Percentiles rank a stretch among this genome's conserved stretches.
phyloP scores from a whole-genome alignment of 805 yeast genomes.

The Komagataella kurtzmanii region DNA sequence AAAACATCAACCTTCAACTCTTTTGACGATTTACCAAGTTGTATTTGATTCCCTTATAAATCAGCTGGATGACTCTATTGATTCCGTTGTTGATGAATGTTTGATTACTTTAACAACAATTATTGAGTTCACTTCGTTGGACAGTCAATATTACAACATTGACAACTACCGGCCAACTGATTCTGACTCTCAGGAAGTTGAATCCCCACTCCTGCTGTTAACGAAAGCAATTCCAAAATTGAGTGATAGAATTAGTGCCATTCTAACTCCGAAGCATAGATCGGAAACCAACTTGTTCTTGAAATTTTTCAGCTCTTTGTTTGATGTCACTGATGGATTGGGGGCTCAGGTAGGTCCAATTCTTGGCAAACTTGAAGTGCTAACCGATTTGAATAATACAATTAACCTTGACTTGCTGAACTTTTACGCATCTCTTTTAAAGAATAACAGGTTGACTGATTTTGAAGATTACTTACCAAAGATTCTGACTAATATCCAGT shows the following conservation, averaged over 20 bases:
- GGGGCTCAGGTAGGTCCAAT: constrained; percentile 8
- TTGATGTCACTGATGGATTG: constrained; percentile 13
- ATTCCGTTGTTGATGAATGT: constrained; percentile 8
- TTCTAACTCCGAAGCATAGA: constrained; percentile 6
- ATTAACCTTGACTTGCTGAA: constrained; percentile 19
- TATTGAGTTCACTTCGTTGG: constrained; percentile 16
- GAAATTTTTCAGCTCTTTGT: constrained; percentile 12
- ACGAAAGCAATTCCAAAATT: not conserved
- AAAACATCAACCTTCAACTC: constrained; percentile 18
- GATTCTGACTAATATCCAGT: constrained; percentile 9
- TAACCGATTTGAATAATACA: constrained; percentile 11
- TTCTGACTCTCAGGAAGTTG: constrained; percentile 1
- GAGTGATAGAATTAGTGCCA: not conserved
- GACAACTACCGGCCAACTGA: constrained; percentile 12
- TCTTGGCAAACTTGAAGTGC: constrained; percentile 7
- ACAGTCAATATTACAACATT: constrained; percentile 18
- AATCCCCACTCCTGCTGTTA: not conserved
- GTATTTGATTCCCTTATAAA: not conserved
- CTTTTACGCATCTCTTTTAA: constrained; percentile 21
- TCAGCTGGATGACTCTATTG: not conserved
- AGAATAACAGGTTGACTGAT: constrained; percentile 15
- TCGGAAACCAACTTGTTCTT: constrained; percentile 7
- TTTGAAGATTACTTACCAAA: constrained; percentile 14
- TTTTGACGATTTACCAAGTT: not conserved
- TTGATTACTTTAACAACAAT: constrained; percentile 29